Percentiles rank a stretch among this genome's conserved stretches.
Conservation (phyloP, 371 early-diverging fungal species). For the Gilbertella persicaria region DNA sequence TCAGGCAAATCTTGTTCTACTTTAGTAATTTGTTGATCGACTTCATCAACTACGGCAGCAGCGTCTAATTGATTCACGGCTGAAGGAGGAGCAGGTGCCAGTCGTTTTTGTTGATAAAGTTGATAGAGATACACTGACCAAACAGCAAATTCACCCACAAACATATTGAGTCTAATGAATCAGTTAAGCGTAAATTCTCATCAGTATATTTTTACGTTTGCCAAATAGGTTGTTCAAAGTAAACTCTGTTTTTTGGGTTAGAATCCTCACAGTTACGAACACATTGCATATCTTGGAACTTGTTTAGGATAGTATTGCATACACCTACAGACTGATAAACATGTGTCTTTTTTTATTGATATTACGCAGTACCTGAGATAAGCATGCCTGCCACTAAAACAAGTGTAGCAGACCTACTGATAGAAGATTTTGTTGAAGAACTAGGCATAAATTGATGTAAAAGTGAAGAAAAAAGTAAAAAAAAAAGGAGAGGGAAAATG, state of each 20-base stretch:
- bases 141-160: constrained; percentile 82
- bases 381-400: constrained; percentile 77
- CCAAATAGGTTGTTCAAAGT: constrained; percentile 97
- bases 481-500: neutral
- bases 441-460: neutral
- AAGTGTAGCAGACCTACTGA: constrained; percentile 10
- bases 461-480: neutral
- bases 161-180: constrained; percentile 78
- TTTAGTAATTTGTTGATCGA: constrained; percentile 26
- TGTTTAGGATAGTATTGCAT: constrained; percentile 82
- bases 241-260: constrained; percentile 65
- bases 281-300: constrained; percentile 88
- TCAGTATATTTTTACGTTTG: constrained; percentile 66
- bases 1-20: constrained; percentile 19
- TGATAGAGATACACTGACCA: constrained; percentile 47
- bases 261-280: constrained; percentile 84
- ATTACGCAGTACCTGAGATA: constrained; percentile 59
- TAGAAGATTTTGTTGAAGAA: neutral
- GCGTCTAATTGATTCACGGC: constrained; percentile 48
- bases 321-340: constrained; percentile 37
- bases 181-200: neutral
- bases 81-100: constrained; percentile 30
- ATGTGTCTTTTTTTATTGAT: neutral
- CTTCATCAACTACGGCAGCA: constrained; percentile 34
- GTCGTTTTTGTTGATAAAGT: constrained; percentile 20